phyloP scores from a whole-genome alignment of 108 stramenopile species.

The Chaetoceros tenuissimus region DNA sequence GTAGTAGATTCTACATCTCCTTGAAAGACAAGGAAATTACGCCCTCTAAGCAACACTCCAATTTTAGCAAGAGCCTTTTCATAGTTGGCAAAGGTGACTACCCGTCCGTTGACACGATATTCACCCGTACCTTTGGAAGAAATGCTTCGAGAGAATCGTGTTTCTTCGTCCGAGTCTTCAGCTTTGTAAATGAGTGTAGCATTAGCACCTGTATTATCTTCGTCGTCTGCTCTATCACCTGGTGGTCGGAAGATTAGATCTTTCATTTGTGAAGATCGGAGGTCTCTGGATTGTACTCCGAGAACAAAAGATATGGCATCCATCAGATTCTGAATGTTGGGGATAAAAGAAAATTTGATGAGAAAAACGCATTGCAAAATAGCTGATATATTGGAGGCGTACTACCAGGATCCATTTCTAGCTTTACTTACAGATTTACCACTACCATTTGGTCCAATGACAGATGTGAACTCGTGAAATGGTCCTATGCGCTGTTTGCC shows the following conservation, averaged over 20 bases:
- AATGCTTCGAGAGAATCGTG: slow-evolving; percentile 77
- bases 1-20: slow-evolving; percentile 98
- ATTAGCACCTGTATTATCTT: slow-evolving; percentile 37
- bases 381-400: too few species aligned
- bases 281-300: slow-evolving; percentile 90
- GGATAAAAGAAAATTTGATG: neutral
- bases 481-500: slow-evolving; percentile 92
- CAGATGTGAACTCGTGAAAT: slow-evolving; percentile 90
- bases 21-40: slow-evolving; percentile 99
- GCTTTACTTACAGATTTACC: slow-evolving; percentile 85
- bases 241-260: slow-evolving; percentile 92
- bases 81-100: slow-evolving; percentile 78
- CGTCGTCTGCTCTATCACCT: slow-evolving; percentile 10
- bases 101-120: slow-evolving; percentile 77
- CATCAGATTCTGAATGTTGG: too few species aligned
- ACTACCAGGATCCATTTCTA: slow-evolving; percentile 19
- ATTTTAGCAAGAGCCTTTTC: slow-evolving; percentile 75
- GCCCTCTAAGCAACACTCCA: slow-evolving; percentile 94
- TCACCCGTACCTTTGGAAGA: slow-evolving; percentile 69
- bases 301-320: slow-evolving; percentile 96
- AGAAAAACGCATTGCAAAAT: too few species aligned
- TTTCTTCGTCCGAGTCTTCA: slow-evolving; percentile 22
- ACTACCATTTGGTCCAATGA: slow-evolving; percentile 96
- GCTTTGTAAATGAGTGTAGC: slow-evolving; percentile 73
- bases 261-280: slow-evolving; percentile 86